Percentiles rank a stretch among this genome's conserved stretches.
These are phyloP conservation scores for Calocybe gangraenosa DNA, from an alignment of 768 basidiomycete genomes.

Conservation along the genomic window DNA sequence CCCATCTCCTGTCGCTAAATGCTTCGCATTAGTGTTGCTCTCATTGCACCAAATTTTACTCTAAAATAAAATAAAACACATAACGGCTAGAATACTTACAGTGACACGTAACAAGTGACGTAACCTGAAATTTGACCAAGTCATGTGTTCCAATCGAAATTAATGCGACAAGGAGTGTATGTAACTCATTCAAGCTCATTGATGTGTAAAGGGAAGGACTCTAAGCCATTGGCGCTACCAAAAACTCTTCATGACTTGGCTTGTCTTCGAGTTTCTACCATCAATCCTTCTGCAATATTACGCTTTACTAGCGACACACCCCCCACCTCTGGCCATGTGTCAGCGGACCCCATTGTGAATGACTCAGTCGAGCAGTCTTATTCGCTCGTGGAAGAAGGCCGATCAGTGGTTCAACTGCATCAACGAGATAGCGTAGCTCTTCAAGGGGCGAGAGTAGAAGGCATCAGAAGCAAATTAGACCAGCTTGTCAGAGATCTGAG, in stretches of 20 bases:
- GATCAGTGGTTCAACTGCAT: conserved; percentile 51
- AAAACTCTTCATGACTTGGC: conserved; percentile 72
- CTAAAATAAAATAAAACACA: too few relatives aligned
- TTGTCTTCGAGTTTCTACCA: conserved; percentile 55
- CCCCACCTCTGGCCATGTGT: neutral
- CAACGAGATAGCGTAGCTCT: conserved; percentile 48
- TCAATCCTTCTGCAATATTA: conserved; percentile 27
- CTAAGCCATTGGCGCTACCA: conserved; percentile 50
- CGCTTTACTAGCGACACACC: conserved; percentile 13
- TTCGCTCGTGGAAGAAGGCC: conserved; percentile 54
- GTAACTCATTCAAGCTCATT: too few relatives aligned
- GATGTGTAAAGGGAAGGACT: conserved; percentile 31
- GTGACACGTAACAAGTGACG: neutral
- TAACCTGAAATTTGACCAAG: too few relatives aligned
- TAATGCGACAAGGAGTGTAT: too few relatives aligned
- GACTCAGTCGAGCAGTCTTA: conserved; percentile 48
- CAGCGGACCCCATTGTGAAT: conserved; percentile 22
- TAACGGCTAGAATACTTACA: too few relatives aligned
- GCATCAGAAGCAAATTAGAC: conserved; percentile 49
- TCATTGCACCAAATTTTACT: too few relatives aligned
- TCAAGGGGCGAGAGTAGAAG: conserved; percentile 53
- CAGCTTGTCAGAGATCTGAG: conserved; percentile 38
- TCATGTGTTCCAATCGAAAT: too few relatives aligned
- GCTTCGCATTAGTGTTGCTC: too few relatives aligned
- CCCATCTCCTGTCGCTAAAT: too few relatives aligned